A percentile compares a stretch with the other conserved stretches of the same genome.
Conservation (phyloP, 306 rosid genomes). For the Bauhinia variegata region DNA sequence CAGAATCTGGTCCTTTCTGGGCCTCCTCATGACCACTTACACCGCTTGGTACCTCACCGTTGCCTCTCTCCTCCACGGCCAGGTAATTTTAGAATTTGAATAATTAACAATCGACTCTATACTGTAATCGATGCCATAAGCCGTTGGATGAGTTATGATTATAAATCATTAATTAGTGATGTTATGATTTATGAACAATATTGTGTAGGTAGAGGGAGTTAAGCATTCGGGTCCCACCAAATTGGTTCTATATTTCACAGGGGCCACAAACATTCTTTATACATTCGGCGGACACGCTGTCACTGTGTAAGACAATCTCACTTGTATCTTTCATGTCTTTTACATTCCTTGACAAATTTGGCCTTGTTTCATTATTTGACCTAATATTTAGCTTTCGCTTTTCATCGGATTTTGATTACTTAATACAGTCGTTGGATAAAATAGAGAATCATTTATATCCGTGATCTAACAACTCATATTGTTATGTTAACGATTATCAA, state of each 20-base stretch:
- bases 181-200: background rate
- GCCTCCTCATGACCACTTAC: slow-evolving; percentile 97
- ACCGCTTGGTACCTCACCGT: slow-evolving; percentile 96
- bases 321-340: slow-evolving; percentile 41
- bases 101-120: too few species aligned
- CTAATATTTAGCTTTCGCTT: too few species aligned
- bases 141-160: too few species aligned
- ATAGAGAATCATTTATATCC: too few species aligned
- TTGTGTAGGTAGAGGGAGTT: slow-evolving; percentile 77
- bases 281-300: slow-evolving; percentile 99
- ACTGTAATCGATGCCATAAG: too few species aligned
- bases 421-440: too few species aligned
- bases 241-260: slow-evolving; percentile 90
- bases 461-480: too few species aligned
- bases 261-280: slow-evolving; percentile 99
- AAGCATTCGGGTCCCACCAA: slow-evolving; percentile 91
- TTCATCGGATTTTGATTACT: too few species aligned
- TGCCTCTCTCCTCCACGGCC: slow-evolving; percentile 88
- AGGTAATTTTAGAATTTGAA: too few species aligned
- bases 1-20: slow-evolving; percentile 96
- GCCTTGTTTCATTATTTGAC: too few species aligned
- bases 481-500: too few species aligned
- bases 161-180: too few species aligned
- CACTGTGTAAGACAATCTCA: slow-evolving; percentile 99
- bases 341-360: slow-evolving; percentile 32